Evolutionary conservation across 208 protist genomes (phyloP).

Genomic region (Acanthamoeba divionensis): DNA sequence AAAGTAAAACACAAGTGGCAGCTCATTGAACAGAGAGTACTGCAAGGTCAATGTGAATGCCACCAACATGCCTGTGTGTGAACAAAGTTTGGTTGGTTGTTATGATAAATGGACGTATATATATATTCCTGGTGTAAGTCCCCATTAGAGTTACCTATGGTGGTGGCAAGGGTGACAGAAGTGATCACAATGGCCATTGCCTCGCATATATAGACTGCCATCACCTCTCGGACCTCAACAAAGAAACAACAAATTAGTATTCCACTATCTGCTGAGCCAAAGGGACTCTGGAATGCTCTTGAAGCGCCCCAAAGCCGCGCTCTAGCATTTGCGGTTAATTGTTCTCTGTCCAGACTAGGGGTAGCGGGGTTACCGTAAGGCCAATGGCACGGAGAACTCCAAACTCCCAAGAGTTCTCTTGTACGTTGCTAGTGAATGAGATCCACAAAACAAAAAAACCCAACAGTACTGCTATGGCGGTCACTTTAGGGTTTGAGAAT

Average conservation of each 20-base stretch:
- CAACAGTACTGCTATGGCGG: conserved; percentile 85
- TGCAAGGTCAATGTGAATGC: conserved; percentile 86
- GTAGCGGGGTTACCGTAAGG: conserved; percentile 71
- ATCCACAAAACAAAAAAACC: conserved; percentile 94
- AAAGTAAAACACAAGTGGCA: conserved; percentile 88
- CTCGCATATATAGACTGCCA: conserved; percentile 91
- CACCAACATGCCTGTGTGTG: conserved; percentile 77
- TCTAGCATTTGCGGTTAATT: no score
- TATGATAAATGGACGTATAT: conserved; percentile 34
- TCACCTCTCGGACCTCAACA: conserved; percentile 71
- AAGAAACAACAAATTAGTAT: not conserved
- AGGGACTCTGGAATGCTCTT: not conserved
- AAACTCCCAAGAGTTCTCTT: conserved; percentile 91
- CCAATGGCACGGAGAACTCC: conserved; percentile 91
- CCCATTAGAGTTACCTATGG: not conserved
- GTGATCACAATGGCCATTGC: conserved; percentile 89
- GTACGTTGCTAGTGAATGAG: conserved; percentile 93
- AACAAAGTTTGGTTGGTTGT: not conserved
- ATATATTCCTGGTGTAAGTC: no score
- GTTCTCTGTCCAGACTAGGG: no score
- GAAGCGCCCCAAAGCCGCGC: no score
- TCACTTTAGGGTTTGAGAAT: conserved; percentile 65
- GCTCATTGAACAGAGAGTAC: conserved; percentile 85
- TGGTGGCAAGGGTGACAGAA: conserved; percentile 84
- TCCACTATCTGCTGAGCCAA: no score